phyloP scores from a whole-genome alignment of 306 rosid species.

The Malus asiatica region DNA sequence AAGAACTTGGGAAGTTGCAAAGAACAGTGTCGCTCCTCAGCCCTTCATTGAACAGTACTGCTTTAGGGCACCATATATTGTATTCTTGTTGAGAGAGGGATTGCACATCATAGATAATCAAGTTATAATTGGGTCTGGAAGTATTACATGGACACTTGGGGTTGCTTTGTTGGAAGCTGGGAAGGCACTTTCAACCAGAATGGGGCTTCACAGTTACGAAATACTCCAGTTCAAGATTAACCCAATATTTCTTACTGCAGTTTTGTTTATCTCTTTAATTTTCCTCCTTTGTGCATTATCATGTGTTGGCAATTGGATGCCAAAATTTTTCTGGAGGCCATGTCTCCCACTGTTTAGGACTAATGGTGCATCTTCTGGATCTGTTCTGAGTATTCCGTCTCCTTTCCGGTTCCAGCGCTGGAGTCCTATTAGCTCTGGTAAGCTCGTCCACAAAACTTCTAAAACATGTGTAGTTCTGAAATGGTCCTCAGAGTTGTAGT shows the following conservation, averaged over 20 bases:
- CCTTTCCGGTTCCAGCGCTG: slow-evolving; percentile 75
- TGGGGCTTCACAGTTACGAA: slow-evolving; percentile 48
- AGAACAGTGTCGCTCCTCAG: slow-evolving; percentile 79
- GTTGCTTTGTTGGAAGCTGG: slow-evolving; percentile 96
- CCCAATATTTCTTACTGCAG: slow-evolving; percentile 44
- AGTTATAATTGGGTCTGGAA: slow-evolving; percentile 81
- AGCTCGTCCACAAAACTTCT: slow-evolving; percentile 20
- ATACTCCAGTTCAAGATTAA: slow-evolving; percentile 56
- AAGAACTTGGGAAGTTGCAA: slow-evolving; percentile 72
- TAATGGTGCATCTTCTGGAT: slow-evolving; percentile 51
- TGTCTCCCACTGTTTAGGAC: slow-evolving; percentile 74
- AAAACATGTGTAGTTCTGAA: background rate
- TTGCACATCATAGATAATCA: slow-evolving; percentile 73
- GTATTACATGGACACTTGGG: slow-evolving; percentile 95
- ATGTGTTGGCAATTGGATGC: slow-evolving; percentile 55
- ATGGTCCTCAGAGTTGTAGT: background rate
- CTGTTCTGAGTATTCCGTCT: slow-evolving; percentile 66
- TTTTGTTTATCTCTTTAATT: slow-evolving; percentile 54
- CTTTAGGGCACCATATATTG: slow-evolving; percentile 88
- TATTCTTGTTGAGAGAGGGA: slow-evolving; percentile 77
- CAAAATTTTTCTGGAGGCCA: slow-evolving; percentile 66
- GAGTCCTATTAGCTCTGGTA: slow-evolving; percentile 80
- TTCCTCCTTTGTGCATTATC: slow-evolving; percentile 69
- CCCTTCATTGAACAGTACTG: slow-evolving; percentile 97
- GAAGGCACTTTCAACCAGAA: slow-evolving; percentile 42